phyloP scores from a whole-genome alignment of 805 yeast species.

The Dipodascopsis uninucleata region DNA sequence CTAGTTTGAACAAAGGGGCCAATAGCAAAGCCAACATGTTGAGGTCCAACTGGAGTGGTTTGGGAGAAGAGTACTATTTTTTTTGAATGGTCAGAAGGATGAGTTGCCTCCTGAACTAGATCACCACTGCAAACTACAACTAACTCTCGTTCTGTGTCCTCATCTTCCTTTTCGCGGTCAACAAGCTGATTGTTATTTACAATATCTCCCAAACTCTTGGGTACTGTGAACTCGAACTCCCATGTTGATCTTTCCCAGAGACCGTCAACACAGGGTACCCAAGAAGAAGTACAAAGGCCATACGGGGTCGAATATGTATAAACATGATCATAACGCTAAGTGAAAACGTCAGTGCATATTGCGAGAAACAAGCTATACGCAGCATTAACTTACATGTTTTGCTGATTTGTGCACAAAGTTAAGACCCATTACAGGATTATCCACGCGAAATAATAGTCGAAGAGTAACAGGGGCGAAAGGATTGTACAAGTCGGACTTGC shows the following conservation, averaged over 20 bases:
- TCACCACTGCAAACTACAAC: conserved; percentile 44
- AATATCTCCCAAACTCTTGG: conserved; percentile 72
- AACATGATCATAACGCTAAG: conserved; percentile 39
- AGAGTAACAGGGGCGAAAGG: conserved; percentile 72
- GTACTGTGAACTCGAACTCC: conserved; percentile 84
- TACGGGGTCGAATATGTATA: conserved; percentile 77
- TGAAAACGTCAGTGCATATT: not conserved
- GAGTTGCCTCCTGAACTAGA: conserved; percentile 57
- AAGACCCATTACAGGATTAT: conserved; percentile 69
- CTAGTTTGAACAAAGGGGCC: conserved; percentile 77
- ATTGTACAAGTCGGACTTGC: conserved; percentile 38
- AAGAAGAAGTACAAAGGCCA: conserved; percentile 82
- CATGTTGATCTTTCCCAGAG: conserved; percentile 86
- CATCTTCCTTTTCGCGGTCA: conserved; percentile 33
- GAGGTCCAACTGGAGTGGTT: conserved; percentile 84
- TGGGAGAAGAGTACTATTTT: conserved; percentile 70
- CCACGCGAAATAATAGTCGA: conserved; percentile 60
- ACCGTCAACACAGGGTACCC: conserved; percentile 96
- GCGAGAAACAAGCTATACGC: not conserved
- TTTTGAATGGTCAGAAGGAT: conserved; percentile 68
- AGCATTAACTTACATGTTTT: conserved; percentile 11
- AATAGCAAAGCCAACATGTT: conserved; percentile 90
- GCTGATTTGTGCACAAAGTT: conserved; percentile 54
- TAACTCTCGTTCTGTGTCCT: conserved; percentile 40
- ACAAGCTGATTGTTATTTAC: conserved; percentile 43